Base-by-base conservation (phyloP, 768 basidiomycete species). In the Tylopilus felleus region DNA sequence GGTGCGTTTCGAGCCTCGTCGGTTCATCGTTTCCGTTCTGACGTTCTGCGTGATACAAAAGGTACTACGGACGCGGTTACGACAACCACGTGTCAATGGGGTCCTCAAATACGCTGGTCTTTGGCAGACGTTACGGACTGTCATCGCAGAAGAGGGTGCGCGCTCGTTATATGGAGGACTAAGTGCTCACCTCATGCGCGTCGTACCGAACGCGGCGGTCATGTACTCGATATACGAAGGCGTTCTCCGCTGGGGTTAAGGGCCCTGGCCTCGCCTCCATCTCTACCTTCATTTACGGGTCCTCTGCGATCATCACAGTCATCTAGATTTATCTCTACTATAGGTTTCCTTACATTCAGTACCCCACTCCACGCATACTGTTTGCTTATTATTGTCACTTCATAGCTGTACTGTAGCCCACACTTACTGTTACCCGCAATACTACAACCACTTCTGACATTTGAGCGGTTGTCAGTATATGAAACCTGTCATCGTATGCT, bases 141-240 rank as follows among this genome's bases (percentile, higher is more conserved):
- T 99, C 55, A 79, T 96, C 38, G 83, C 82, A 4, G 97, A 99
- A 68, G 97, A 99, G 67, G 97, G 94, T 23, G 83, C 83, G 2
- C 78, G 84, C 39, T 84, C 89, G 5, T 68, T 98, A 19, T 98
- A 99, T 63, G 88, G 92, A 12, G 97, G 97, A 10, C 80, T 99
- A 51, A 88, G 86, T 50, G 94, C 97, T 0, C 97, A 98, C 69
- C 78, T 99, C 53, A 88, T 99, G 82, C 86, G 97, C 47, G 94
- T 98, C 53, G 91, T 99, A 4, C 96, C 96, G 8, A 99, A 99
- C 62, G 96, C 96, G 0, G 90, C 88, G 1, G 91, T 95, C 59
- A 98, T 98, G 96, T 99, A 88, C 74, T 85, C 85, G 56, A 93
- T 97, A 65, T 98, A 98, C 65, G 95, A 98, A 70, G 84, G 87